phyloP scores from a whole-genome alignment of 495 filamentous ascomycete species.

The Aspergillus nanangensis region DNA sequence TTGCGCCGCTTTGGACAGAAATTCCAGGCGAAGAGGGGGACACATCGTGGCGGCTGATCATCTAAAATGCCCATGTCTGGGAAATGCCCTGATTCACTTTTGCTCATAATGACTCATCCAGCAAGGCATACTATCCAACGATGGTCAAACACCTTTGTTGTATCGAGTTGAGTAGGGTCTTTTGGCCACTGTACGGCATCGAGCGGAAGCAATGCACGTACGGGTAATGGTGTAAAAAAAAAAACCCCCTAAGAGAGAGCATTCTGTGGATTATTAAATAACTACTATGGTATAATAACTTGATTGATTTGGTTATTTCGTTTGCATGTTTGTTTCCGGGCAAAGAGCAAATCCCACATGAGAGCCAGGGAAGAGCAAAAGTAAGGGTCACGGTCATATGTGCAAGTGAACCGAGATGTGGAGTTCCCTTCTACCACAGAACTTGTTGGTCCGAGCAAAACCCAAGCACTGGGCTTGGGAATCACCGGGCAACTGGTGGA shows the following conservation, averaged over 20 bases:
- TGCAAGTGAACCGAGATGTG: too few relatives aligned
- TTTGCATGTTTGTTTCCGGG: neutral
- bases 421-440: too few relatives aligned
- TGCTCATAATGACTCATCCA: neutral
- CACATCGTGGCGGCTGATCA: neutral
- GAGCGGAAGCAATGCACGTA: neutral
- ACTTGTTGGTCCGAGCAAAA: too few relatives aligned
- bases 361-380: too few relatives aligned
- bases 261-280: neutral
- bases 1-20: neutral
- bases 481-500: too few relatives aligned
- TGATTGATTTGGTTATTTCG: too few relatives aligned
- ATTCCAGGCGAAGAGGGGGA: neutral
- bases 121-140: neutral
- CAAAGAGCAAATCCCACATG: neutral
- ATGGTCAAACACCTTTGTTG: neutral
- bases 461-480: too few relatives aligned
- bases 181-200: neutral
- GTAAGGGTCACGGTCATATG: too few relatives aligned
- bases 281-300: neutral
- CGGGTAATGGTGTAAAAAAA: neutral
- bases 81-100: neutral
- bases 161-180: neutral
- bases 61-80: neutral
- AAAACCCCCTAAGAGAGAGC: neutral